Evolutionary conservation across 2,329 filamentous ascomycete genomes (phyloP).

Genomic region (Aspergillus felis): DNA sequence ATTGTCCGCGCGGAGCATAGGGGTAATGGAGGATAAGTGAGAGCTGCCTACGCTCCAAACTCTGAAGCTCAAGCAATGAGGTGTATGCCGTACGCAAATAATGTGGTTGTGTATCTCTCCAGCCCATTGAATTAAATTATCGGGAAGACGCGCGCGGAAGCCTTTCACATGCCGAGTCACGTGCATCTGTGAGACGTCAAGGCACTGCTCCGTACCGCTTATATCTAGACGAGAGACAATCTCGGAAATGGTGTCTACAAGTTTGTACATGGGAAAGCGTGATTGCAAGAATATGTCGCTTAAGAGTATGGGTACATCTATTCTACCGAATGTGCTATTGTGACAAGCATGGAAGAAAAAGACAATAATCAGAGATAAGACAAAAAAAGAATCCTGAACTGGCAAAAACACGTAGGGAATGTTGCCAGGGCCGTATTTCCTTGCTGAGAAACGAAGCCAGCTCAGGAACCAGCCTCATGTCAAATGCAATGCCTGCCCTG

Average conservation of each 20-base stretch:
- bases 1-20: constrained; percentile 33
- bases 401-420: constrained; percentile 8
- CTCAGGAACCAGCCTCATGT: neutral
- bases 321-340: constrained; percentile 23
- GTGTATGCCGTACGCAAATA: neutral
- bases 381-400: constrained; percentile 5
- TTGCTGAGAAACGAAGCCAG: neutral
- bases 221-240: no score
- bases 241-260: neutral
- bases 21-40: constrained; percentile 2
- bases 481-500: neutral
- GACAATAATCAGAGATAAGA: constrained; percentile 9
- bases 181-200: neutral
- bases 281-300: constrained; percentile 8
- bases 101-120: neutral
- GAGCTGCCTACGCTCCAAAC: neutral
- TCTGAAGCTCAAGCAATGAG: neutral
- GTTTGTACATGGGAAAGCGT: neutral
- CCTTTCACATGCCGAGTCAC: constrained; percentile 7
- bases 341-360: constrained; percentile 12
- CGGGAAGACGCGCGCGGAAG: neutral
- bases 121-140: neutral
- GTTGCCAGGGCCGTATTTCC: neutral
- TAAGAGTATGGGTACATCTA: constrained; percentile 34
- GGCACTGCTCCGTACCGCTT: neutral